phyloP scores from a whole-genome alignment of 768 basidiomycete genomes.

The Pleurotus salmoneostramineus region DNA sequence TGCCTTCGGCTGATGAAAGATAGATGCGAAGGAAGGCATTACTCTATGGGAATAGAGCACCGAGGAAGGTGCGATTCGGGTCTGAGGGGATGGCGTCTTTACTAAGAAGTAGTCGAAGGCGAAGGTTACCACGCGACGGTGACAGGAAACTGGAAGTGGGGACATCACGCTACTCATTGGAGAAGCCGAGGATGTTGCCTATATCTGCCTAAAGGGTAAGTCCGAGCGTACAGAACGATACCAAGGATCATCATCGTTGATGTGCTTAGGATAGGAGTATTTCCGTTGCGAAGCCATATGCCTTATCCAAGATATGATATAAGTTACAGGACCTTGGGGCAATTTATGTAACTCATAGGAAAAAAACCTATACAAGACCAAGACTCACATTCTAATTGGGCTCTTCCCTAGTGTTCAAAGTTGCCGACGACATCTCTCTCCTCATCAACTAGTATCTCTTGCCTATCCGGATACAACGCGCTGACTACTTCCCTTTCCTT shows the following conservation, averaged over 20 bases:
- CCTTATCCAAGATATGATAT: too few relatives aligned
- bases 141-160: background rate
- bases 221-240: background rate
- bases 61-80: background rate
- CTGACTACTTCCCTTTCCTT: constrained; percentile 60
- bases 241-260: background rate
- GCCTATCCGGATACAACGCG: constrained; percentile 55
- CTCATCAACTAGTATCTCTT: constrained; percentile 47
- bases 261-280: too few relatives aligned
- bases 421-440: constrained; percentile 42
- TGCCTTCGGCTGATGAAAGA: background rate
- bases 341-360: too few relatives aligned
- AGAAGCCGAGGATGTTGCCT: background rate
- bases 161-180: too few relatives aligned
- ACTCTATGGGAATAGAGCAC: background rate
- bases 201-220: background rate
- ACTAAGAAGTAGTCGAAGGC: background rate
- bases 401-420: background rate
- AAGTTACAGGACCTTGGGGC: too few relatives aligned
- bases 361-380: background rate
- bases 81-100: background rate
- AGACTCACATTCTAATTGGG: background rate
- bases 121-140: background rate
- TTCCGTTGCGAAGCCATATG: too few relatives aligned
- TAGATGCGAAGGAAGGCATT: background rate